Evolutionary conservation across 129 eudicot species (phyloP).

Genomic region (Escallonia rubra): DNA sequence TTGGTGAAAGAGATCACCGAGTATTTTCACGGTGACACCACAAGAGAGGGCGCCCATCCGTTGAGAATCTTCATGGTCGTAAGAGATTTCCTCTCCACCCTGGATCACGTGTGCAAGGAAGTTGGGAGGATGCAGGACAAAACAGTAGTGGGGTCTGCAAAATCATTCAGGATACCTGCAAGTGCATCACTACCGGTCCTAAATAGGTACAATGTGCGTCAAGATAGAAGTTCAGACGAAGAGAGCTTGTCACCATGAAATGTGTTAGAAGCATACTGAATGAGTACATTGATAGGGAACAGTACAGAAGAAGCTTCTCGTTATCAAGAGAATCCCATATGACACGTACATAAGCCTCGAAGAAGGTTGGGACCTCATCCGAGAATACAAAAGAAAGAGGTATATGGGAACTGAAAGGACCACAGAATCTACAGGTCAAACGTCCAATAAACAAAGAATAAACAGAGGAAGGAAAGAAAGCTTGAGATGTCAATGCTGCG

Average conservation of each 20-base stretch:
- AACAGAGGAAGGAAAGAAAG: slow-evolving; percentile 5
- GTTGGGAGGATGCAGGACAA: slow-evolving; percentile 77
- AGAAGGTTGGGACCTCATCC: slow-evolving; percentile 14
- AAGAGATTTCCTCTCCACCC: slow-evolving; percentile 66
- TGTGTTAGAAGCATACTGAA: slow-evolving; percentile 8
- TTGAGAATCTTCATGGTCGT: slow-evolving; percentile 85
- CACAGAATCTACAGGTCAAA: slow-evolving; percentile 9
- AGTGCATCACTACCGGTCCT: slow-evolving; percentile 80
- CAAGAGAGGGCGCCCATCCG: slow-evolving; percentile 88
- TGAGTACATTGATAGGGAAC: not conserved
- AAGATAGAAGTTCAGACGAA: slow-evolving; percentile 53
- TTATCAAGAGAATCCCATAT: slow-evolving; percentile 7
- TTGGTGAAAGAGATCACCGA: slow-evolving; percentile 76
- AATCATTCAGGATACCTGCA: slow-evolving; percentile 77
- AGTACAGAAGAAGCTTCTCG: slow-evolving; percentile 11
- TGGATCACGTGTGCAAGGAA: slow-evolving; percentile 91
- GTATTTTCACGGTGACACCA: slow-evolving; percentile 91
- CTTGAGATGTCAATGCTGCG: not conserved
- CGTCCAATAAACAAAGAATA: slow-evolving; percentile 18
- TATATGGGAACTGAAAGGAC: slow-evolving; percentile 5
- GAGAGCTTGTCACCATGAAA: slow-evolving; percentile 67
- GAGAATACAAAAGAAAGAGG: slow-evolving; percentile 10
- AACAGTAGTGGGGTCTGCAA: slow-evolving; percentile 57
- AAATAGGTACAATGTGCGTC: slow-evolving; percentile 54
- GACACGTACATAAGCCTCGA: slow-evolving; percentile 16